These are phyloP conservation scores for Fusarium ambrosium DNA, from an alignment of 2,329 filamentous ascomycete genomes.

Conservation along the genomic window DNA sequence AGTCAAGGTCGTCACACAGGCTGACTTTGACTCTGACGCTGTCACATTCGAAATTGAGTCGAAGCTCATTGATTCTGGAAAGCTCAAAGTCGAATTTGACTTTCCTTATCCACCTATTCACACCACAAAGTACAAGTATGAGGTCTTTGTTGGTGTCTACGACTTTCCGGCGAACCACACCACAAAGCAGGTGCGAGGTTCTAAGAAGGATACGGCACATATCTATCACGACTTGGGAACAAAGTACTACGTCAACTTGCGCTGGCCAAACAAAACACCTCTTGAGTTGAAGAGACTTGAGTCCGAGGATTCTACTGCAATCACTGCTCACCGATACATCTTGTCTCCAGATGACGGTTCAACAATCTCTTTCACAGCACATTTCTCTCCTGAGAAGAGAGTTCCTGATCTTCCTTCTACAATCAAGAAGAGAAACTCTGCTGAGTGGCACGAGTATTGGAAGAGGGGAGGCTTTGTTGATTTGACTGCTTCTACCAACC, in stretches of 20 bases:
- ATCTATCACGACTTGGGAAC: slow-evolving; percentile 56
- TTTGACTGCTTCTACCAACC: slow-evolving; percentile 52
- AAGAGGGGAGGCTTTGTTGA: slow-evolving; percentile 58
- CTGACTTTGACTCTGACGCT: slow-evolving; percentile 56
- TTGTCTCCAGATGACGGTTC: slow-evolving; percentile 34
- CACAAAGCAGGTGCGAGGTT: slow-evolving; percentile 45
- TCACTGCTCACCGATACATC: slow-evolving; percentile 52
- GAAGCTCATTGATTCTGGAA: slow-evolving; percentile 48
- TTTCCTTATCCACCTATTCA: slow-evolving; percentile 59
- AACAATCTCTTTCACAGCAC: slow-evolving; percentile 50
- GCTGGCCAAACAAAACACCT: slow-evolving; percentile 45
- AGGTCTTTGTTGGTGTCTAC: slow-evolving; percentile 57
- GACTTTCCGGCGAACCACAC: slow-evolving; percentile 56
- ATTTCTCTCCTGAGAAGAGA: slow-evolving; percentile 50
- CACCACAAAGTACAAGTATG: slow-evolving; percentile 58
- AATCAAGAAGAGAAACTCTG: slow-evolving; percentile 43
- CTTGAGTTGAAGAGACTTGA: slow-evolving; percentile 41
- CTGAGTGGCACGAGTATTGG: slow-evolving; percentile 55
- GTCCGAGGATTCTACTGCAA: slow-evolving; percentile 37
- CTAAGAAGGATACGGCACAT: slow-evolving; percentile 39
- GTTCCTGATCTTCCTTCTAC: slow-evolving; percentile 41
- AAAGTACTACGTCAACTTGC: slow-evolving; percentile 56
- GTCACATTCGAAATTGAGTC: slow-evolving; percentile 56
- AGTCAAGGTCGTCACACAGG: slow-evolving; percentile 54
- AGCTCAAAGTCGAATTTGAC: slow-evolving; percentile 56